phyloP scores from a whole-genome alignment of 23 red algal genomes.

The Pyropia yezoensis region DNA sequence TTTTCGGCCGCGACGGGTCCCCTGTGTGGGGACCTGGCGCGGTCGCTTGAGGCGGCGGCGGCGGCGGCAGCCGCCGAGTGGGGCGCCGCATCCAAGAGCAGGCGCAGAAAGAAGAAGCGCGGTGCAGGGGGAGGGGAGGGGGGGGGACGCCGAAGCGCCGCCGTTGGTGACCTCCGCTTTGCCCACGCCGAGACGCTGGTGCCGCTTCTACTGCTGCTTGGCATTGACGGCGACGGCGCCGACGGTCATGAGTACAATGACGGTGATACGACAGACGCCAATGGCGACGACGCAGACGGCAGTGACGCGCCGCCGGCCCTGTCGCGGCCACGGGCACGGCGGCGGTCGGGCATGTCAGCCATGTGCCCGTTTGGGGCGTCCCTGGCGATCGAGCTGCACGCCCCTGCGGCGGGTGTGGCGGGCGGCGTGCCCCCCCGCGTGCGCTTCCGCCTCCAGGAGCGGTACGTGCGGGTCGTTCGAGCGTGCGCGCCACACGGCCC shows the following conservation, averaged over 20 bases:
- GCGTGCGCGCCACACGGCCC: conserved; percentile 20
- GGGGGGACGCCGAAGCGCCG: conserved; percentile 5
- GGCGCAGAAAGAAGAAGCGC: too few relatives aligned
- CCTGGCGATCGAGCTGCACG: conserved; percentile 51
- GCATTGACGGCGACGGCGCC: conserved; percentile 28
- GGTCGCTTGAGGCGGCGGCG: conserved; percentile 24
- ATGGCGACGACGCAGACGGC: too few relatives aligned
- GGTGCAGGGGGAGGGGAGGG: conserved; percentile 3
- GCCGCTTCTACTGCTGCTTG: conserved; percentile 42
- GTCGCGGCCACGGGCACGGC: conserved; percentile 1
- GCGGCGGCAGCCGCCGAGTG: conserved; percentile 3
- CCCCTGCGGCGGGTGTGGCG: background rate
- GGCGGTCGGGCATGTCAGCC: conserved; percentile 15
- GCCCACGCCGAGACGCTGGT: conserved; percentile 64
- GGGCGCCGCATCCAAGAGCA: too few relatives aligned
- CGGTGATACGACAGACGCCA: too few relatives aligned
- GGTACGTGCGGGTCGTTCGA: conserved; percentile 46
- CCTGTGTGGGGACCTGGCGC: conserved; percentile 27
- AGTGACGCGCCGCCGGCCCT: background rate
- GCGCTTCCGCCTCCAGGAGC: conserved; percentile 56
- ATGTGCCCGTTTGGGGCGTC: conserved; percentile 58
- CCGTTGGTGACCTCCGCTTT: conserved; percentile 49
- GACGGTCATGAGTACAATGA: too few relatives aligned
- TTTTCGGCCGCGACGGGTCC: conserved; percentile 34
- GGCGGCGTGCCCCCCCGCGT: conserved; percentile 5